These are phyloP conservation scores for Fusarium chuoi DNA, from an alignment of 2,329 filamentous ascomycete genomes.

Conservation along the genomic window DNA sequence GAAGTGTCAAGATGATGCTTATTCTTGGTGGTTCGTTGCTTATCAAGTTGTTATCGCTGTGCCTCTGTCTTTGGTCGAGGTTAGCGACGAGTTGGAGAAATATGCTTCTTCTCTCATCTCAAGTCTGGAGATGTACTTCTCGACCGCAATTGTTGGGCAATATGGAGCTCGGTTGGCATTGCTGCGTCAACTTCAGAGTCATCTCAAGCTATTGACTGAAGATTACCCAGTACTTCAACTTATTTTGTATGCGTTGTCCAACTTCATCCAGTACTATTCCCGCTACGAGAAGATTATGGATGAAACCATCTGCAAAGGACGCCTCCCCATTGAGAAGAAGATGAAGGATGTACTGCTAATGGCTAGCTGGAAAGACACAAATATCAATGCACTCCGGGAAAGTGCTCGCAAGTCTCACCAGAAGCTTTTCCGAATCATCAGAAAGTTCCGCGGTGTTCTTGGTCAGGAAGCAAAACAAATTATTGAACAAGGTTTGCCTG, in stretches of 20 bases:
- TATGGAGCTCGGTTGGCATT: conserved; percentile 78
- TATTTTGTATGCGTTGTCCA: conserved; percentile 73
- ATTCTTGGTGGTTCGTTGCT: conserved; percentile 95
- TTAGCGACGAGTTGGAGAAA: conserved; percentile 65
- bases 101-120: conserved; percentile 78
- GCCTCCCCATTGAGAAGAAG: conserved; percentile 83
- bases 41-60: conserved; percentile 89
- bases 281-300: conserved; percentile 75
- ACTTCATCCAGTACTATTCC: conserved; percentile 80
- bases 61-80: conserved; percentile 72
- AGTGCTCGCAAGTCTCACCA: conserved; percentile 91
- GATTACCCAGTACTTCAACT: conserved; percentile 68
- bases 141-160: conserved; percentile 82
- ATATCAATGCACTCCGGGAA: conserved; percentile 87
- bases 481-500: conserved; percentile 67
- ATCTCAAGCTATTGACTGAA: conserved; percentile 69
- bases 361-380: conserved; percentile 98
- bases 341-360: conserved; percentile 93
- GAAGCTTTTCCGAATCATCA: conserved; percentile 89
- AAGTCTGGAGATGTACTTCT: conserved; percentile 83
- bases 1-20: conserved; percentile 80
- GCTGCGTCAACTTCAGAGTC: conserved; percentile 70
- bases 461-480: conserved; percentile 78
- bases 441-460: conserved; percentile 86
- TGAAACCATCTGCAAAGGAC: conserved; percentile 73